Percentiles rank a stretch among this genome's conserved stretches.
Evolutionary conservation across 306 rosid species (phyloP).

Genomic region (Castanopsis chinensis): DNA sequence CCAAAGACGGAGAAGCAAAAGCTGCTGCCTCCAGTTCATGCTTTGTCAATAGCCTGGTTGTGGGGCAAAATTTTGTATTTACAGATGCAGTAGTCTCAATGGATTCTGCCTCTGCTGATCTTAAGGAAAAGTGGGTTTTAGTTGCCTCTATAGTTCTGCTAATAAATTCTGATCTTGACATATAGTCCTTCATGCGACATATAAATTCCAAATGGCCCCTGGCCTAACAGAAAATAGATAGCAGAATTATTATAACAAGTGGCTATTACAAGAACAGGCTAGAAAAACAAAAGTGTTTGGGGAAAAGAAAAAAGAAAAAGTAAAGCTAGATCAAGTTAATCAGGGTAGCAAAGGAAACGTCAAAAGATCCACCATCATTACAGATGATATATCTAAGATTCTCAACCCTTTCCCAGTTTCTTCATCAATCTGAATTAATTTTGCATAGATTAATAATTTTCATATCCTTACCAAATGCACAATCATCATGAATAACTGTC

Average conservation of each 20-base stretch:
- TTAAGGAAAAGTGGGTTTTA: constrained; percentile 40
- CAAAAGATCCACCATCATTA: background rate
- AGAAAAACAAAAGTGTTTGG: too few relatives aligned
- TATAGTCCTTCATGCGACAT: constrained; percentile 71
- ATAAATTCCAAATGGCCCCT: constrained; percentile 69
- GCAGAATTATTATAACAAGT: background rate
- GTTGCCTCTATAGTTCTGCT: constrained; percentile 54
- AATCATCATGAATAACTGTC: too few relatives aligned
- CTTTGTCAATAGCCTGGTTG: constrained; percentile 53
- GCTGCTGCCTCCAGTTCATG: constrained; percentile 58
- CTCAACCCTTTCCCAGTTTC: too few relatives aligned
- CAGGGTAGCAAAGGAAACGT: background rate
- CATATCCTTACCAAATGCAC: too few relatives aligned
- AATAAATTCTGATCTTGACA: constrained; percentile 66
- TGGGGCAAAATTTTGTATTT: constrained; percentile 47
- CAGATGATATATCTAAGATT: too few relatives aligned
- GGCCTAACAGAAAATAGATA: constrained; percentile 44
- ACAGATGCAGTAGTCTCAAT: constrained; percentile 19
- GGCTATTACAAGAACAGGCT: background rate
- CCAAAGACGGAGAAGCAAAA: constrained; percentile 8
- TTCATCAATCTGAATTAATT: too few relatives aligned
- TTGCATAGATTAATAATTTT: too few relatives aligned
- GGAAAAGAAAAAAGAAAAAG: too few relatives aligned
- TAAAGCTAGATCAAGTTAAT: too few relatives aligned
- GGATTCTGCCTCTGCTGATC: constrained; percentile 29